Evolutionary conservation across 169 alveolate genomes (phyloP).

Genomic region (Plasmodium cynomolgi): DNA sequence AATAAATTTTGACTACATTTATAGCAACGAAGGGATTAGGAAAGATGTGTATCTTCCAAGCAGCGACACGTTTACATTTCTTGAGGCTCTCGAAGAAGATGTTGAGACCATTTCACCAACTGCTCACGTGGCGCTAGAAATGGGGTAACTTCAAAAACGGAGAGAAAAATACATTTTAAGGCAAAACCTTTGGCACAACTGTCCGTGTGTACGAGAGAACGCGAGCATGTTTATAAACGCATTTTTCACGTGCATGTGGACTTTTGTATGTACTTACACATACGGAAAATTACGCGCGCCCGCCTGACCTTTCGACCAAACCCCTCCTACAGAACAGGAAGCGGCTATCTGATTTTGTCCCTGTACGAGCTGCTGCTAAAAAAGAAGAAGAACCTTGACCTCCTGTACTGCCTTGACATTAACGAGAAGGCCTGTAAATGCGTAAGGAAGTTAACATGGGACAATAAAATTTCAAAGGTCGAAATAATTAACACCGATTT

Average conservation of each 20-base stretch:
- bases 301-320: neutral
- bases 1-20: constrained; percentile 70
- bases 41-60: constrained; percentile 80
- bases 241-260: neutral
- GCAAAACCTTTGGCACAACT: neutral
- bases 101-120: constrained; percentile 39
- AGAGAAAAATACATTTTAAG: neutral
- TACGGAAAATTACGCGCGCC: neutral
- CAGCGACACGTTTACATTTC: constrained; percentile 82
- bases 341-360: constrained; percentile 45
- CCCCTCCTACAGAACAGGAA: constrained; percentile 35
- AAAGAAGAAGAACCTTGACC: constrained; percentile 19
- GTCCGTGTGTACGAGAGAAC: neutral
- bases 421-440: constrained; percentile 59
- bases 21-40: constrained; percentile 52
- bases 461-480: constrained; percentile 38
- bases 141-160: constrained; percentile 53
- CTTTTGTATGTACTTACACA: neutral
- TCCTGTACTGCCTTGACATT: constrained; percentile 63
- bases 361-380: constrained; percentile 31
- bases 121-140: constrained; percentile 30
- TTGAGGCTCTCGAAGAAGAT: constrained; percentile 78
- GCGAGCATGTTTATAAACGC: neutral
- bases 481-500: constrained; percentile 44
- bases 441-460: constrained; percentile 14